phyloP scores from a whole-genome alignment of 2,329 filamentous ascomycete genomes.

The Diaporthe helianthi region DNA sequence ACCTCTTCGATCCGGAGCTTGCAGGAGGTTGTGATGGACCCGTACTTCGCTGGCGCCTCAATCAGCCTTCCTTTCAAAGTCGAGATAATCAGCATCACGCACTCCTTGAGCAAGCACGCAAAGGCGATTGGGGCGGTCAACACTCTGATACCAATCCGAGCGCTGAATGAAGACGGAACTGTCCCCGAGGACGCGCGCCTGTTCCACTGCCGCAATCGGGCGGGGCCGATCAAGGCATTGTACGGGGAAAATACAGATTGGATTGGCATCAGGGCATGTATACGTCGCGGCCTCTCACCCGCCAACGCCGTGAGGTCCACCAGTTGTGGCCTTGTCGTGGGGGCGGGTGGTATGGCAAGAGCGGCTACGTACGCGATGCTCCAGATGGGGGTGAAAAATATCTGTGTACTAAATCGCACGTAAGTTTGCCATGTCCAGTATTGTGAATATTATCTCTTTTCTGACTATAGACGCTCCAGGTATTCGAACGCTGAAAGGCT shows the following conservation, averaged over 20 bases:
- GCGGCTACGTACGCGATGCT: slow-evolving; percentile 81
- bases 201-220: slow-evolving; percentile 64
- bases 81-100: slow-evolving; percentile 71
- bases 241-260: slow-evolving; percentile 85
- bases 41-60: slow-evolving; percentile 74
- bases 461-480: background rate
- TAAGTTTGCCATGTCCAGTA: slow-evolving; percentile 14
- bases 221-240: slow-evolving; percentile 71
- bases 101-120: slow-evolving; percentile 75
- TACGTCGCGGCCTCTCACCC: slow-evolving; percentile 75
- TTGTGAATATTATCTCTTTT: background rate
- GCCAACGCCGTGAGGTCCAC: slow-evolving; percentile 68
- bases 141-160: slow-evolving; percentile 74
- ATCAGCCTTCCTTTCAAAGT: slow-evolving; percentile 79
- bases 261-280: slow-evolving; percentile 78
- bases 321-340: slow-evolving; percentile 65
- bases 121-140: slow-evolving; percentile 79
- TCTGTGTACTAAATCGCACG: slow-evolving; percentile 78
- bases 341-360: slow-evolving; percentile 78
- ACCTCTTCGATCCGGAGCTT: slow-evolving; percentile 68
- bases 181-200: slow-evolving; percentile 62
- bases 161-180: slow-evolving; percentile 61
- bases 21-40: slow-evolving; percentile 68
- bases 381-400: slow-evolving; percentile 77
- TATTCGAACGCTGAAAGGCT: slow-evolving; percentile 70